These are phyloP conservation scores for Thielaviopsis euricoi DNA, from an alignment of 2,329 filamentous ascomycete species.

Conservation along the genomic window DNA sequence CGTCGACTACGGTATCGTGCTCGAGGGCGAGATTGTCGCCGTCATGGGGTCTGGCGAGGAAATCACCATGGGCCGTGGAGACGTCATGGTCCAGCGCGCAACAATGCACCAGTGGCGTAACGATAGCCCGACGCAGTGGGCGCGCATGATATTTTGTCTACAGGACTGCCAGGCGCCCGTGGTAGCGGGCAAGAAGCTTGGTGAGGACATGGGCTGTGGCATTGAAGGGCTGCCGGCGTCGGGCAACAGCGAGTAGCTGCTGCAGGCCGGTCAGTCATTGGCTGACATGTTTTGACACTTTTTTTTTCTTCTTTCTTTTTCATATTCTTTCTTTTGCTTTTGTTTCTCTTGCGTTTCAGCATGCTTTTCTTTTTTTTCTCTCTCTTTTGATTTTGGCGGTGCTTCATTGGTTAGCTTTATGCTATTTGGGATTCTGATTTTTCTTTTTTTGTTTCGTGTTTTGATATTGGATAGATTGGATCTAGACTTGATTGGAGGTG, in stretches of 20 bases:
- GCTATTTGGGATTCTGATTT: neutral
- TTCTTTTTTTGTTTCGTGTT: neutral
- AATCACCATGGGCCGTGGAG: conserved; percentile 29
- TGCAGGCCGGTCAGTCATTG: no score
- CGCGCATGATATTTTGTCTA: conserved; percentile 27
- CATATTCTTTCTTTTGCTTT: neutral
- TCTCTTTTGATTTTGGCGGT: no score
- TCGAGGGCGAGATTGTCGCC: conserved; percentile 37
- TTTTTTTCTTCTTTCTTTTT: neutral
- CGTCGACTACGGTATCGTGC: conserved; percentile 36
- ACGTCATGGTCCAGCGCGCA: conserved; percentile 38
- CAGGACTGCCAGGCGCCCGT: conserved; percentile 19
- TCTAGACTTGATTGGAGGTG: neutral
- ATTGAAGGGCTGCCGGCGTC: conserved; percentile 1
- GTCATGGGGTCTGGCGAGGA: conserved; percentile 33
- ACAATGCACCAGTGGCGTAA: conserved; percentile 40
- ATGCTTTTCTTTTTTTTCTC: neutral
- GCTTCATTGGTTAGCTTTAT: no score
- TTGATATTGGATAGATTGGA: neutral
- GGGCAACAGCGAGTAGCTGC: neutral
- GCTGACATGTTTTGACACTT: neutral
- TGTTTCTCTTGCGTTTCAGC: neutral
- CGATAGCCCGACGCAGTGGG: conserved; percentile 28
- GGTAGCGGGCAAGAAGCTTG: conserved; percentile 4
- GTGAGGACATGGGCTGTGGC: conserved; percentile 8